Conservation (phyloP, 306 rosid genomes). For the Crataegus laevigata region DNA sequence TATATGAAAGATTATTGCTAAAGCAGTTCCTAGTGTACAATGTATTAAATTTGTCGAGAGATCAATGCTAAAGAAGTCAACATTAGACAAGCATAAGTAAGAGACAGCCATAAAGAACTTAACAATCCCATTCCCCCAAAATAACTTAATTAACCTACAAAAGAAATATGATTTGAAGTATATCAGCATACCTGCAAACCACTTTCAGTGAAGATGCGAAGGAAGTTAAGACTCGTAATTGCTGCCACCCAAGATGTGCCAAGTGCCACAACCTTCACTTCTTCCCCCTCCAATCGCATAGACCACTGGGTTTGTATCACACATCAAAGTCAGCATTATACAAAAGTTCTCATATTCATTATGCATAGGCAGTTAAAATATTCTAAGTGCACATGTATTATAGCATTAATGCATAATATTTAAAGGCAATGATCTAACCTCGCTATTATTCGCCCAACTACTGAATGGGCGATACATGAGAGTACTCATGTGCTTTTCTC, state of each 20-base stretch:
- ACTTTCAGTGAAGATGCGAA: conserved; percentile 79
- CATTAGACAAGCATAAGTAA: neutral
- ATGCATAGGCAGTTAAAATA: neutral
- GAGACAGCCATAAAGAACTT: neutral
- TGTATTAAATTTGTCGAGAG: neutral
- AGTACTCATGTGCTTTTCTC: conserved; percentile 87
- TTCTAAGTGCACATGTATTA: neutral
- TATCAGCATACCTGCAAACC: conserved; percentile 82
- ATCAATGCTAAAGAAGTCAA: neutral
- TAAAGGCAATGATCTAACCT: conserved; percentile 46
- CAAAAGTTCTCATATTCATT: neutral
- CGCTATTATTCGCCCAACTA: conserved; percentile 90
- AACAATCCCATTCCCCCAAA: neutral
- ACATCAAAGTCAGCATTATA: conserved; percentile 25
- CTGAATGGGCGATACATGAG: conserved; percentile 94
- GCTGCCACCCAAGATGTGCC: conserved; percentile 94
- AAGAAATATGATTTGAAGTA: neutral
- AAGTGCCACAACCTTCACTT: conserved; percentile 81
- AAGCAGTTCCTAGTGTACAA: neutral
- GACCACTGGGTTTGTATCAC: conserved; percentile 63
- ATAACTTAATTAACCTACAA: neutral
- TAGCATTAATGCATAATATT: neutral
- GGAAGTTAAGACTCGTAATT: conserved; percentile 72
- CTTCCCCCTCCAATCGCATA: conserved; percentile 95
- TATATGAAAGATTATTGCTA: neutral